These are phyloP conservation scores for Solanum appendiculatum DNA, from an alignment of 257 asterid species.

Conservation along the genomic window DNA sequence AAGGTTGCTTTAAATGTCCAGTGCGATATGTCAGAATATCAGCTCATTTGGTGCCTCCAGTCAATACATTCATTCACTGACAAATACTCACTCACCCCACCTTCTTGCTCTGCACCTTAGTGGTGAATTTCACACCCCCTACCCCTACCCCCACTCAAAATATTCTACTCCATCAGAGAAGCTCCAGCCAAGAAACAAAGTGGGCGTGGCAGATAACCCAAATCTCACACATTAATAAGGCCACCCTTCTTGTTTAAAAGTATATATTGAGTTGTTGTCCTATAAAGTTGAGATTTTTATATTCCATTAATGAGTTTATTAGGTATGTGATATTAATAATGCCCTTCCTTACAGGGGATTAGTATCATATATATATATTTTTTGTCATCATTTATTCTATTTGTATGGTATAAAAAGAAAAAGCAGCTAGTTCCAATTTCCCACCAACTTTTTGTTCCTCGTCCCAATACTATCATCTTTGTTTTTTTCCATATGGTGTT, in stretches of 20 bases:
- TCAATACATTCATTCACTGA: background rate
- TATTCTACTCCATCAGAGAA: conserved; percentile 7
- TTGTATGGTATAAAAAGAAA: background rate
- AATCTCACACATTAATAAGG: conserved; percentile 4
- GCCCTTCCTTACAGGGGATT: background rate
- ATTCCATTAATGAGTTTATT: background rate
- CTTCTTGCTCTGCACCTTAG: background rate
- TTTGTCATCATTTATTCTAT: background rate
- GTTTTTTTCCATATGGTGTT: conserved; percentile 15
- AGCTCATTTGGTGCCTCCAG: conserved; percentile 5
- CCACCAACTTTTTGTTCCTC: conserved; percentile 24
- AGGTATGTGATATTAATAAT: background rate
- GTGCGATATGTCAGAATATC: conserved; percentile 6
- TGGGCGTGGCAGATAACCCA: background rate
- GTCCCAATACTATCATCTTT: conserved; percentile 1
- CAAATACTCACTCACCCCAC: background rate
- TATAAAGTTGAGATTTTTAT: background rate
- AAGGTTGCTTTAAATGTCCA: conserved; percentile 21
- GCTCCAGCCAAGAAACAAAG: conserved; percentile 3
- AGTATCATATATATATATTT: background rate
- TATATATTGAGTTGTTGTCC: background rate
- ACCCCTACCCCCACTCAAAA: conserved; percentile 5
- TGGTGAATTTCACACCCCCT: background rate
- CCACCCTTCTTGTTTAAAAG: background rate
- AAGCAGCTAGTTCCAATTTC: conserved; percentile 18